Conservation (phyloP, 257 asterid species). For the Gentiana straminea region DNA sequence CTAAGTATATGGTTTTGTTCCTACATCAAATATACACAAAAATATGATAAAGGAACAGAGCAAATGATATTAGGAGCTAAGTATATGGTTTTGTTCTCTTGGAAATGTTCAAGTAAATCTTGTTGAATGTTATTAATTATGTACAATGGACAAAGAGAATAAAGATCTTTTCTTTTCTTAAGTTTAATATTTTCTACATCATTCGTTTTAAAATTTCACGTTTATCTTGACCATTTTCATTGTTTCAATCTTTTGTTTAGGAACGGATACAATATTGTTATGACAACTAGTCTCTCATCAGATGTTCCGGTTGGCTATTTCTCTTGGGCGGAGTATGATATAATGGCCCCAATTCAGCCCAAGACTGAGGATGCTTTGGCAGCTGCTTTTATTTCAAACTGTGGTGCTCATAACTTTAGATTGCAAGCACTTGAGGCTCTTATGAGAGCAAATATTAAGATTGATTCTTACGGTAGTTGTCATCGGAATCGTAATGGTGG, state of each 20-base stretch:
- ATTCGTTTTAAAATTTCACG: too few relatives aligned
- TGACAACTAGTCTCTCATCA: slow-evolving; percentile 98
- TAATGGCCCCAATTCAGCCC: slow-evolving; percentile 89
- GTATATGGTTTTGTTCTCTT: too few relatives aligned
- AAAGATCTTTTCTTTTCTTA: too few relatives aligned
- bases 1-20: too few relatives aligned
- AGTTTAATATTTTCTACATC: too few relatives aligned
- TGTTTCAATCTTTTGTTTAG: slow-evolving; percentile 23
- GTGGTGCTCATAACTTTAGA: slow-evolving; percentile 88
- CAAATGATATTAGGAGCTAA: too few relatives aligned
- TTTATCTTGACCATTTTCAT: too few relatives aligned
- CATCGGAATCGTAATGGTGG: slow-evolving; percentile 70
- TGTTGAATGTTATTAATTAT: background rate
- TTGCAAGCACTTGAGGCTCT: slow-evolving; percentile 79
- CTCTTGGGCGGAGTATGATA: slow-evolving; percentile 95
- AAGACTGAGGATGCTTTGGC: slow-evolving; percentile 70
- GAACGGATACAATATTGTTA: slow-evolving; percentile 68
- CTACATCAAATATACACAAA: background rate
- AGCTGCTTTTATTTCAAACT: slow-evolving; percentile 96
- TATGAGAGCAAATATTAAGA: slow-evolving; percentile 53
- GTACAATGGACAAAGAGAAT: background rate
- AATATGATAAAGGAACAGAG: background rate
- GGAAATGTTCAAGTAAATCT: background rate
- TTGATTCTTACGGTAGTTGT: slow-evolving; percentile 95
- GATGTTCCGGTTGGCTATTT: slow-evolving; percentile 99